Evolutionary conservation across 495 filamentous ascomycete genomes (phyloP).

Genomic region (Evernia prunastri): DNA sequence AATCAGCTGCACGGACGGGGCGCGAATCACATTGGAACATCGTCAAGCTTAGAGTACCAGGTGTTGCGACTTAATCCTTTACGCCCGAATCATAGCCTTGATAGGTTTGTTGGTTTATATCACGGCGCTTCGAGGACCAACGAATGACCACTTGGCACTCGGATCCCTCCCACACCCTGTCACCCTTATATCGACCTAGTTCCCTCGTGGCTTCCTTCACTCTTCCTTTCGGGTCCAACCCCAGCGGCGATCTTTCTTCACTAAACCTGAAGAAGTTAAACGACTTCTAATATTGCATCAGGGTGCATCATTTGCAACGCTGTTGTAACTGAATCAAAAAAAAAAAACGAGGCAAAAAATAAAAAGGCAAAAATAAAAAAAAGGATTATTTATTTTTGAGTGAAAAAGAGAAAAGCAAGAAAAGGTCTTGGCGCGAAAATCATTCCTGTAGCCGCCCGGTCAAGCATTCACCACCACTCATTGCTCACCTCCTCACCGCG

Average conservation of each 20-base stretch:
- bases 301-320: conserved; percentile 20
- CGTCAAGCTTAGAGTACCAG: conserved; percentile 16
- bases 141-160: conserved; percentile 14
- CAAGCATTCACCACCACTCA: conserved; percentile 9
- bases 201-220: conserved; percentile 23
- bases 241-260: conserved; percentile 1
- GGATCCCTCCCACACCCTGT: conserved; percentile 10
- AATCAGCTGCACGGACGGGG: conserved; percentile 28
- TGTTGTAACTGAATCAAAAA: no score
- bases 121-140: conserved; percentile 24
- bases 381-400: background rate
- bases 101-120: no score
- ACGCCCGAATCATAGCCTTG: conserved; percentile 12
- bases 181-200: conserved; percentile 1
- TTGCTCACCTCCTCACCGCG: conserved; percentile 14
- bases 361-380: no score
- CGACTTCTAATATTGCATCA: conserved; percentile 19
- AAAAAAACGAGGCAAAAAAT: no score
- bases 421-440: conserved; percentile 14
- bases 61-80: no score
- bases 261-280: conserved; percentile 2
- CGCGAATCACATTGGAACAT: conserved; percentile 25
- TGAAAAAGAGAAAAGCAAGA: conserved; percentile 19
- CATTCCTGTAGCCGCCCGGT: conserved; percentile 27
- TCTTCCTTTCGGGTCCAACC: conserved; percentile 19